These are phyloP conservation scores for Botrytis deweyae DNA, from an alignment of 2,329 filamentous ascomycete genomes.

Conservation along the genomic window DNA sequence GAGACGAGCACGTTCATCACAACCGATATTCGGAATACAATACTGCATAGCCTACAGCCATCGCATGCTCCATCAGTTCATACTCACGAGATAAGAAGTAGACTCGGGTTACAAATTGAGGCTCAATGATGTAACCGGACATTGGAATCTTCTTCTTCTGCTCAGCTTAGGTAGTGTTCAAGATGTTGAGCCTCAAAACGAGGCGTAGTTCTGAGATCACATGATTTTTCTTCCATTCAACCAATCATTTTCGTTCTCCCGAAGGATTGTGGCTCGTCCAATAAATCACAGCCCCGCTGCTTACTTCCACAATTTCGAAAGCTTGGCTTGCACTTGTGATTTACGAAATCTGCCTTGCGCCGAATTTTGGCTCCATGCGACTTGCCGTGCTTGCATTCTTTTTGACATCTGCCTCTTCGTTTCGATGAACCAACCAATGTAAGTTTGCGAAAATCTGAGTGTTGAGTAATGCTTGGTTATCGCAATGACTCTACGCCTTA, in stretches of 20 bases:
- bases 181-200: not conserved
- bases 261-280: slow-evolving; percentile 8
- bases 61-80: not conserved
- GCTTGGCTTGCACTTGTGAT: not conserved
- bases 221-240: not conserved
- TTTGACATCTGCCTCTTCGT: slow-evolving; percentile 3
- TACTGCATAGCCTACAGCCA: not conserved
- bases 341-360: not conserved
- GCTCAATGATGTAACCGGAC: not conserved
- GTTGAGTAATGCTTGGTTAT: slow-evolving; percentile 3
- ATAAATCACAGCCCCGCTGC: slow-evolving; percentile 9
- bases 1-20: not conserved
- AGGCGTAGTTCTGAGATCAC: slow-evolving; percentile 10
- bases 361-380: not conserved
- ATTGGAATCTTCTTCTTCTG: not conserved
- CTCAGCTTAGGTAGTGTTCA: not conserved
- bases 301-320: not conserved
- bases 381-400: slow-evolving; percentile 4
- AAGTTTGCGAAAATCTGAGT: not conserved
- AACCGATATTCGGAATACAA: not conserved
- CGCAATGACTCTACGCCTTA: slow-evolving; percentile 17
- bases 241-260: not conserved
- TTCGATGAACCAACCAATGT: not conserved
- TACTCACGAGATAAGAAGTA: not conserved
- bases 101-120: not conserved